Evolutionary conservation across 2,329 filamentous ascomycete genomes (phyloP), one percentile per base, ranked within the genome.

Genomic region (Aspergillus novofumigatus): DNA sequence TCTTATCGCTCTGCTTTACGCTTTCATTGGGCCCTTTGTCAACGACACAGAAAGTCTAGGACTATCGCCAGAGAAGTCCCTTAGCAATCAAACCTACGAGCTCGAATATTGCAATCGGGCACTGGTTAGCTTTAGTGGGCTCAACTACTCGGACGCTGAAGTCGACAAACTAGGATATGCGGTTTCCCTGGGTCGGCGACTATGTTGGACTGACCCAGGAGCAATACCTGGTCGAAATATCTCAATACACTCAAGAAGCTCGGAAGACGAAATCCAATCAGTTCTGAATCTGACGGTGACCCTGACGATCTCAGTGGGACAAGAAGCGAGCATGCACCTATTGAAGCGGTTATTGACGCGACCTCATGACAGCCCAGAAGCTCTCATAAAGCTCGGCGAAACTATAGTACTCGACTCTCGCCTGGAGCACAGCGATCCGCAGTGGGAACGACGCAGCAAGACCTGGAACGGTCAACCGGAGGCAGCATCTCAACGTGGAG

Each of bases 1-100:
- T 28, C 25, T 55, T 48, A 20, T 56, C 45, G 48, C 48, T 26
- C 6, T 44, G 14, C 42, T 54, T 47, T 57, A 53, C 29, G 41
- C 47, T 38, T 10, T 51, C 11, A n/a, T 52, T 23, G 32, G 32
- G 14, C 25, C 29, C 4, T 25, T 14, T 26, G 17, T 29, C 38
- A 44, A 29, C 35, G 29, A 32, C n/a, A 21, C 44, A 14, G 20
- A 28, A 29, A 21, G n/a, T 23, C 21, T 26, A 23, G 21, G 9
- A 23, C 25, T 4, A 4, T 6, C 14, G 5, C 20, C 21, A 14
- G 44, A 20, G 21, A 41, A 21, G 20, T 26, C 41, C n/a, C 5
- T 26, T 47, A 23, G 20, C 44, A 47, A 26, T 17, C 21, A 23
- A 2, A 47, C 10, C 14, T 25, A 23, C 10, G 21, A 23, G 23